Evolutionary conservation across 2,329 filamentous ascomycete genomes (phyloP), one percentile per base, ranked within the genome.

Genomic region (Xylariomycetidae sp.): DNA sequence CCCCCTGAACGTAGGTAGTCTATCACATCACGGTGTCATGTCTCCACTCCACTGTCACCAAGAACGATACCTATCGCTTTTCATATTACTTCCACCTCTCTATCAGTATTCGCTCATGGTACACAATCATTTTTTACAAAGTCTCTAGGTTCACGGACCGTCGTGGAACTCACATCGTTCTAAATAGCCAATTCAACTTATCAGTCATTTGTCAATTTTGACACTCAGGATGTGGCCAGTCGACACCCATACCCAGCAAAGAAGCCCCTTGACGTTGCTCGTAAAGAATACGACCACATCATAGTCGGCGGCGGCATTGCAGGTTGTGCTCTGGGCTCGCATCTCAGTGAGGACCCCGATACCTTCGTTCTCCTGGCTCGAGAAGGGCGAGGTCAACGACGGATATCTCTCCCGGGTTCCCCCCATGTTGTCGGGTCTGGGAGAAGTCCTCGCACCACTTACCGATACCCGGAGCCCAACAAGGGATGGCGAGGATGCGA

Each of bases 201-300:
- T n/a, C n/a, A n/a, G n/a, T n/a, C n/a, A n/a, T n/a, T n/a, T n/a
- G n/a, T n/a, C n/a, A n/a, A n/a, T n/a, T n/a, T n/a, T n/a, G n/a
- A n/a, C n/a, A n/a, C n/a, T n/a, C n/a, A 38, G 4, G 14, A 38
- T 41, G 34, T 41, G 38, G 34, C 38, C 38, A 4, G 37, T 41
- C 25, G 18, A 20, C 4, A 14, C 16, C 16, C 36, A 5, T 41
- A 41, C 10, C 38, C 38, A 2, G 36, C 34, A 12, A 10, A n/a
- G n/a, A 27, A 14, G 7, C 30, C 34, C 7, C 7, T 27, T 19
- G 33, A 34, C 17, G 27, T 35, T 9, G 31, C 27, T 2, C 32
- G 32, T 16, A 31, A 30, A 3, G 20, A 37, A 11, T 35, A 32
- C 16, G 41, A 45, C 23, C 47, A 42, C 30, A 43, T 41, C 20